Evolutionary conservation across 805 yeast genomes (phyloP).

Genomic region (Yamadazyma tumulicola): DNA sequence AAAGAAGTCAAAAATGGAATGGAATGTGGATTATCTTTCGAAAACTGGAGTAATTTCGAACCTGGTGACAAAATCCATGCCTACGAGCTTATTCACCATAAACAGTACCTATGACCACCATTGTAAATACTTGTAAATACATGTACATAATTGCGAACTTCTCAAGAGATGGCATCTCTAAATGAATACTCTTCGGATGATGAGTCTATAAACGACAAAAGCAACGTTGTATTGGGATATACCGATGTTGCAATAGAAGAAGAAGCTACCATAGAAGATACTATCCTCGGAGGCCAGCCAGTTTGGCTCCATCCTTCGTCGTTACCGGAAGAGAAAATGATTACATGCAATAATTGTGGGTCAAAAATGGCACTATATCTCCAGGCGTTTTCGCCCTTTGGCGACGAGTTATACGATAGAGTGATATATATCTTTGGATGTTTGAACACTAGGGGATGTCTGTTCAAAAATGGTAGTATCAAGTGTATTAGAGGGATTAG

Average conservation of each 20-base stretch:
- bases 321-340: constrained; percentile 48
- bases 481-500: constrained; percentile 75
- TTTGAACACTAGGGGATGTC: constrained; percentile 50
- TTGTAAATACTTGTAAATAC: constrained; percentile 7
- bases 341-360: constrained; percentile 66
- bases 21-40: constrained; percentile 85
- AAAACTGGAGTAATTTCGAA: constrained; percentile 61
- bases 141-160: too few species aligned
- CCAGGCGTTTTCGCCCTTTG: constrained; percentile 81
- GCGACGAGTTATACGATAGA: constrained; percentile 70
- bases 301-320: constrained; percentile 65
- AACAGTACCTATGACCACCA: constrained; percentile 27
- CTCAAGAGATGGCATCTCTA: constrained; percentile 25
- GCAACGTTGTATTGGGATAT: constrained; percentile 53
- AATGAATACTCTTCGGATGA: constrained; percentile 56
- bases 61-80: constrained; percentile 76
- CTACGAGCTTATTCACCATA: constrained; percentile 56
- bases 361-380: constrained; percentile 60
- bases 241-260: constrained; percentile 48
- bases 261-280: constrained; percentile 52
- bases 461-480: constrained; percentile 65
- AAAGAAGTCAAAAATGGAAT: constrained; percentile 74
- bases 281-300: constrained; percentile 74
- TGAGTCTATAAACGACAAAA: constrained; percentile 21
- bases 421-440: constrained; percentile 81